Base-by-base conservation (phyloP, 2,329 filamentous ascomycete species). In the Sarocladium brachiariae region DNA sequence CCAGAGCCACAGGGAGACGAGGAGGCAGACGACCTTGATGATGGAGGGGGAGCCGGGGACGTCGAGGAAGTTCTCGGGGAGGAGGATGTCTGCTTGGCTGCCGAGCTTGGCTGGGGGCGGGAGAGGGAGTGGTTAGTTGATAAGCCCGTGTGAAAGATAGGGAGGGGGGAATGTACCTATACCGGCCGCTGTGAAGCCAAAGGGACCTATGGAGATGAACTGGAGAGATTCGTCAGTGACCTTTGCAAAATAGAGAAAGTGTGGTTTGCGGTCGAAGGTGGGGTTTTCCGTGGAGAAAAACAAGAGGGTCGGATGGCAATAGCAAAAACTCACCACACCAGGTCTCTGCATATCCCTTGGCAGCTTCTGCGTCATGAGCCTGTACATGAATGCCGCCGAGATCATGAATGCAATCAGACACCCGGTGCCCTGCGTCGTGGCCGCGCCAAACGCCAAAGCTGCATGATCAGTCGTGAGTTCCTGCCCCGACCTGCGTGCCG, bases 281-380 rank as follows among this genome's bases (percentile, higher is more conserved):
- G n/a, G n/a, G n/a, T n/a, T n/a, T n/a, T n/a, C n/a, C n/a, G n/a
- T n/a, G n/a, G n/a, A n/a, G n/a, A n/a, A n/a, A n/a, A n/a, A n/a
- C n/a, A n/a, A n/a, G n/a, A n/a, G n/a, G n/a, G n/a, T n/a, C n/a
- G n/a, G n/a, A n/a, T n/a, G n/a, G n/a, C n/a, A n/a, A n/a, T n/a
- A n/a, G n/a, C n/a, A 13, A 19, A 5, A 11, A 60, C 67, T 54
- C 58, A 75, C 73, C 52, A 95, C 89, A 59, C 86, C 88, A 0
- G 89, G 89, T 10, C 88, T 79, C 18, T 89, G 76, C 37, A 78
- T 82, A 60, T 92, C 88, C 50, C 80, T 76, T 0, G 89, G 89
- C 0, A 95, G 73, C 59, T 93, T 93, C 61, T 92, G 86, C 0
- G 88, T 92, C 88, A 93, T 93, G 24, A 95, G 75, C 25, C 89